Evolutionary conservation across 352 stramenopile species (phyloP), one percentile per base, ranked within the genome.

Genomic region (Phytophthora lateralis): DNA sequence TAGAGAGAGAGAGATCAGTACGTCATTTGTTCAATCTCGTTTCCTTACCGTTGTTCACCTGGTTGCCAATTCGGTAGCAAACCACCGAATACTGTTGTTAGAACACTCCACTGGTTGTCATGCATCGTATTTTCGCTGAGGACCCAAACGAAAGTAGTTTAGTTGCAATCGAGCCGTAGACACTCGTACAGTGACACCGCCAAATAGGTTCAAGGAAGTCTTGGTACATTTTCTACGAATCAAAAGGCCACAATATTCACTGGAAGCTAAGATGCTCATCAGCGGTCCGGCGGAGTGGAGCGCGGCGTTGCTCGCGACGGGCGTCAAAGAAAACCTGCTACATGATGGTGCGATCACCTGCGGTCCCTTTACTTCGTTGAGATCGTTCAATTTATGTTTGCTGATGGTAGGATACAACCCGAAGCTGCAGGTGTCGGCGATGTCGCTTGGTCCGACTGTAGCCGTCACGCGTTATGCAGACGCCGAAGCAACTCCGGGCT

Each of bases 201-300:
- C n/a, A n/a, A n/a, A n/a, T n/a, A n/a, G n/a, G n/a, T n/a, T n/a
- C n/a, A n/a, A n/a, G n/a, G 30, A 35, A 35, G 30, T 35, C 11
- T 30, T 8, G n/a, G 10, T 15, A 4, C 24, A 57, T 38, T 64
- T 58, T 64, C 56, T 34, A 44, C 56, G 47, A 64, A 66, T 66
- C 48, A 66, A 49, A 53, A 35, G 3, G 17, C 29, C 48, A 51
- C 38, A 50, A 41, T 41, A 18, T 43, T 53, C 39, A 51, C 30
- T 62, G 41, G 48, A 64, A 35, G 48, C 34, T 6, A 59, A n/a
- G 46, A 82, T 86, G 75, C 63, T 78, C 15, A 58, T 85, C 37
- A 68, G 66, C 21, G 71, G 71, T n/a, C 73, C 67, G 10, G n/a
- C 35, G 6, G 73, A 82, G 26, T 88, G 78, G 78, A 69, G 57